Evolutionary conservation across 768 basidiomycete genomes (phyloP), one percentile per base, ranked within the genome.

Genomic region (Boletus fagicola): DNA sequence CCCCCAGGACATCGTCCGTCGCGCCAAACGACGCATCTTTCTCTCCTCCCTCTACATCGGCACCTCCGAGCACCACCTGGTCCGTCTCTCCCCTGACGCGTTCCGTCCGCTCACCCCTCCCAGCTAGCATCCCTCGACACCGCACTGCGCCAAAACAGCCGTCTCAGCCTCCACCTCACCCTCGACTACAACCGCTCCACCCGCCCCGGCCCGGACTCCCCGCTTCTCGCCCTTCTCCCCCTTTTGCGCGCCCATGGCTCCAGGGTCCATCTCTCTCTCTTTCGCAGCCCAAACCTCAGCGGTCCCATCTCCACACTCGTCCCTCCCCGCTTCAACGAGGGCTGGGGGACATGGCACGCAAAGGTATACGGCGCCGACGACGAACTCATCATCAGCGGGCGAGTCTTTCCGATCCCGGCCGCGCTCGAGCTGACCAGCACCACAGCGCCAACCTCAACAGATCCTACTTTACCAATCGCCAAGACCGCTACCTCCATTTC

Each of bases 281-380:
- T 94, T 64, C 84, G 92, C 47, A 94, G 92, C 65, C 96, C 97
- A 0, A 90, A 85, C 51, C 79, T 98, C 30, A 80, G 84, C 18
- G 89, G 91, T 1, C 56, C 91, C 28, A 78, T 91, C 70, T 83
- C 90, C 31, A 81, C 78, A 54, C 58, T 96, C 30, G 86, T 98
- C 8, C 97, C 97, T 8, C 87, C 90, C 24, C 80, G 97, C 53
- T 97, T 93, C 74, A 96, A 99, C 65, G 97, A 99, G 75, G 97
- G 95, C 2, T 98, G 94, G 91, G 96, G 95, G 0, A 93, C 95
- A 2, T 98, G 95, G 95, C 97, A 98, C 70, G 88, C 92, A 4
- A 99, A 99, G 73, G 82, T 94, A 54, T 99, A 99, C 67, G 94
- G 93, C 20, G 87, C 83, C 0, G 97, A 99, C 69, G 87, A 98